Evolutionary conservation across 2,329 filamentous ascomycete genomes (phyloP).

Genomic region (Neofusicoccum kwambonambiense): DNA sequence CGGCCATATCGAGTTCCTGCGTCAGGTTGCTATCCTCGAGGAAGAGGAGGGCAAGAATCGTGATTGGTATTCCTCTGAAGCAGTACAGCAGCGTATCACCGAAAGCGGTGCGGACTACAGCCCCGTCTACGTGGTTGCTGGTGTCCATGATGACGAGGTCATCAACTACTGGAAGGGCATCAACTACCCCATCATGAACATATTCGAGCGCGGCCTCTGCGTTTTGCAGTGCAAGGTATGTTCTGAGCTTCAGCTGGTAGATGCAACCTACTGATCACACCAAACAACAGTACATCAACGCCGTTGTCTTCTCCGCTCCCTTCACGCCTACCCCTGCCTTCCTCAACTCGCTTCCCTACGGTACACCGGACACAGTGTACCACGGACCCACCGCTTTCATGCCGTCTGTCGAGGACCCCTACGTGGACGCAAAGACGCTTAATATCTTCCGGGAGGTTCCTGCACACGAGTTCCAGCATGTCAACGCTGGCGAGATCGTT

Average conservation of each 20-base stretch:
- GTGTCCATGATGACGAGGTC: slow-evolving; percentile 89
- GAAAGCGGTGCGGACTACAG: slow-evolving; percentile 70
- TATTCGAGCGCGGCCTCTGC: slow-evolving; percentile 92
- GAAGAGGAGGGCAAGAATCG: slow-evolving; percentile 63
- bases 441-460: slow-evolving; percentile 81
- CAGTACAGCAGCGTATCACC: slow-evolving; percentile 60
- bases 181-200: slow-evolving; percentile 99
- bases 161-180: slow-evolving; percentile 97
- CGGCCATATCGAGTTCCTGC: slow-evolving; percentile 93
- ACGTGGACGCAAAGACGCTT: slow-evolving; percentile 75
- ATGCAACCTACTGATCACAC: neutral
- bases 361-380: slow-evolving; percentile 75
- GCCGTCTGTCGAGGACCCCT: slow-evolving; percentile 59
- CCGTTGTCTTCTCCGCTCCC: slow-evolving; percentile 85
- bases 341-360: slow-evolving; percentile 68
- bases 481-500: slow-evolving; percentile 92
- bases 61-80: slow-evolving; percentile 73
- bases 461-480: slow-evolving; percentile 75
- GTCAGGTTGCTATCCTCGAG: slow-evolving; percentile 71
- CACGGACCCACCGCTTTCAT: slow-evolving; percentile 96
- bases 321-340: slow-evolving; percentile 81
- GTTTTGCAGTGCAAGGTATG: slow-evolving; percentile 88
- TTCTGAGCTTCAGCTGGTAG: slow-evolving; percentile 20
- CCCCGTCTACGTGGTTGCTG: slow-evolving; percentile 84
- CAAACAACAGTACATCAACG: slow-evolving; percentile 70